phyloP scores from a whole-genome alignment of 1,284 basidiomycete species.

The Porogramme epimiltina region DNA sequence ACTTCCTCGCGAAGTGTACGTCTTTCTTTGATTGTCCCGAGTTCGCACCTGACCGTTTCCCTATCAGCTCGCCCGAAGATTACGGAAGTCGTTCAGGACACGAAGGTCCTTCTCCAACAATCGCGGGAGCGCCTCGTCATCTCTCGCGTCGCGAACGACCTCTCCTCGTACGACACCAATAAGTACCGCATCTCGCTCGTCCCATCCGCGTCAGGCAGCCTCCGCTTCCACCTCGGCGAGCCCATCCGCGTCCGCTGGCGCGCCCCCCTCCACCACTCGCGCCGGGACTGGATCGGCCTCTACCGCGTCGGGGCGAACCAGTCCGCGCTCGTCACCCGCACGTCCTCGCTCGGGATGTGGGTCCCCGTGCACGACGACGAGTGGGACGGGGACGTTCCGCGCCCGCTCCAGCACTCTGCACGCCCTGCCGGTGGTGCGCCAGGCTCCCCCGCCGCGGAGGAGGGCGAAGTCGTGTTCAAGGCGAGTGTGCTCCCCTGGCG shows the following conservation, averaged over 20 bases:
- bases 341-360: constrained; percentile 92
- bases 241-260: constrained; percentile 87
- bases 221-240: constrained; percentile 88
- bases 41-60: neutral
- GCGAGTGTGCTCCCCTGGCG: constrained; percentile 85
- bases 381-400: constrained; percentile 86
- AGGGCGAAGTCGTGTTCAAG: constrained; percentile 77
- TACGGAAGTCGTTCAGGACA: constrained; percentile 88
- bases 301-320: constrained; percentile 89
- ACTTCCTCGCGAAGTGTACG: constrained; percentile 89
- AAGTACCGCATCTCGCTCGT: constrained; percentile 76
- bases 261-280: constrained; percentile 85
- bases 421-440: constrained; percentile 28
- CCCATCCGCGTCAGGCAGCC: constrained; percentile 51
- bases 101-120: constrained; percentile 89
- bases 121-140: constrained; percentile 88
- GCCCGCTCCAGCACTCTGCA: constrained; percentile 46
- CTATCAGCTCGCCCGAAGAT: constrained; percentile 57
- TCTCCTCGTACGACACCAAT: constrained; percentile 77
- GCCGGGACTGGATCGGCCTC: constrained; percentile 97
- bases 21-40: constrained; percentile 5
- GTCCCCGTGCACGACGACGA: constrained; percentile 89
- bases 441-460: constrained; percentile 44
- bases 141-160: constrained; percentile 83
- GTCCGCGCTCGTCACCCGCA: constrained; percentile 80